A percentile compares a stretch with the other conserved stretches of the same genome.
Conservation (phyloP, 2,329 filamentous ascomycete genomes). For the Pyrenochaeta sp. region DNA sequence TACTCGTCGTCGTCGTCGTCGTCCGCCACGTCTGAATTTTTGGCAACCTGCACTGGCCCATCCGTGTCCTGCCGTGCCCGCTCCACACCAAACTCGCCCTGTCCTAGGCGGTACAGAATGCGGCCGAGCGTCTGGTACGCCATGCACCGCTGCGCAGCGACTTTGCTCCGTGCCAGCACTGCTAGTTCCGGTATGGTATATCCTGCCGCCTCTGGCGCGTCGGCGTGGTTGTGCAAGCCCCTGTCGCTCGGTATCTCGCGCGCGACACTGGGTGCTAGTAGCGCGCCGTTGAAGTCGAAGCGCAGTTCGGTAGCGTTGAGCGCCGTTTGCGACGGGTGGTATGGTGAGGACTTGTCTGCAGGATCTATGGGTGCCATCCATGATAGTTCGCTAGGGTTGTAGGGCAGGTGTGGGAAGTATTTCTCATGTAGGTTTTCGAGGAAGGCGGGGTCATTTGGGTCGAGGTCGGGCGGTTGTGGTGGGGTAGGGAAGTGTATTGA, state of each 20-base stretch:
- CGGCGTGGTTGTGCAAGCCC: constrained; percentile 91
- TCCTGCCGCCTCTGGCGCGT: constrained; percentile 90
- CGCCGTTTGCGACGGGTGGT: constrained; percentile 78
- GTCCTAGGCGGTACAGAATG: constrained; percentile 82
- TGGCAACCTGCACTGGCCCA: constrained; percentile 55
- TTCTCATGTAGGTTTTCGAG: constrained; percentile 85
- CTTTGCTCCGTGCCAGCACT: constrained; percentile 78
- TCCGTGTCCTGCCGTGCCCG: constrained; percentile 47
- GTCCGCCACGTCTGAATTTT: constrained; percentile 50
- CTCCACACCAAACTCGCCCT: constrained; percentile 72
- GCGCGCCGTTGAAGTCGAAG: constrained; percentile 84
- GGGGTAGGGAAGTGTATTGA: constrained; percentile 68
- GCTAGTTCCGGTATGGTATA: constrained; percentile 92
- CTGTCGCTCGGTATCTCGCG: constrained; percentile 77
- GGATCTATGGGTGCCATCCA: constrained; percentile 83
- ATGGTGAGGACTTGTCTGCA: constrained; percentile 73
- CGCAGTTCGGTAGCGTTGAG: constrained; percentile 81
- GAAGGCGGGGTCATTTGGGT: constrained; percentile 84
- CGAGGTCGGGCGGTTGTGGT: constrained; percentile 72
- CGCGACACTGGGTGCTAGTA: constrained; percentile 80
- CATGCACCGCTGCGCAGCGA: constrained; percentile 87
- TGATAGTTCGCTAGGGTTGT: constrained; percentile 83
- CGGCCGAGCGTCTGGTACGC: constrained; percentile 91
- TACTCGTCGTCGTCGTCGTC: constrained; percentile 39
- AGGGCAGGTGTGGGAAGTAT: constrained; percentile 89